Evolutionary conservation across 2,329 filamentous ascomycete genomes (phyloP).

Genomic region (Penicillium sp.): DNA sequence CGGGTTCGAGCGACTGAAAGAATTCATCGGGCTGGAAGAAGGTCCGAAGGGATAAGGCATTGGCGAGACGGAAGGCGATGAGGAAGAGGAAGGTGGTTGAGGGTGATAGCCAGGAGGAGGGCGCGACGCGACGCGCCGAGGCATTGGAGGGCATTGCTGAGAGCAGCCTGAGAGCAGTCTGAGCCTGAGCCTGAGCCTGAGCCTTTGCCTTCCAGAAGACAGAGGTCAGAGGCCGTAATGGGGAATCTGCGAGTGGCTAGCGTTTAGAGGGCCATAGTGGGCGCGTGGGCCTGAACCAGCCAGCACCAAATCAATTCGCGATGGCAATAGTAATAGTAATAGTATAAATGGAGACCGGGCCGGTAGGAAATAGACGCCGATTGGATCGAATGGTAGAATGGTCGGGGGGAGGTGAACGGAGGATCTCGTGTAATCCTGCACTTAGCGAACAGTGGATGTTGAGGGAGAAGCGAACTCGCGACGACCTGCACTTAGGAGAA

Average conservation of each 20-base stretch:
- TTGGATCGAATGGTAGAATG: constrained; percentile 2
- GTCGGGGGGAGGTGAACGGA: constrained; percentile 6
- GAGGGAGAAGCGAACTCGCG: constrained; percentile 20
- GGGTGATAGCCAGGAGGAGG: constrained; percentile 6
- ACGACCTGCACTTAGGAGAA: constrained; percentile 33
- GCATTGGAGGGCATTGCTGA: constrained; percentile 11
- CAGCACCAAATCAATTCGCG: neutral
- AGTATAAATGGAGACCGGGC: constrained; percentile 8
- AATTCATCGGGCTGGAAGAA: constrained; percentile 99
- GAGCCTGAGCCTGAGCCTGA: too few relatives aligned
- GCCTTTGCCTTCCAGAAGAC: too few relatives aligned
- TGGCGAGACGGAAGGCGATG: constrained; percentile 75
- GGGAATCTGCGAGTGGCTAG: constrained; percentile 1
- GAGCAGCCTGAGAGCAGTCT: too few relatives aligned
- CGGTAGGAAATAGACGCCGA: neutral
- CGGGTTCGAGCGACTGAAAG: constrained; percentile 93
- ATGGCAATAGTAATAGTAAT: too few relatives aligned
- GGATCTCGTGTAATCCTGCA: constrained; percentile 31
- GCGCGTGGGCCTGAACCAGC: constrained; percentile 4
- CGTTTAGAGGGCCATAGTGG: constrained; percentile 8
- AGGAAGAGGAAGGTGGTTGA: constrained; percentile 41
- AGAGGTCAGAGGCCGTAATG: neutral
- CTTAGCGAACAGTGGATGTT: constrained; percentile 29
- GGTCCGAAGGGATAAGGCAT: constrained; percentile 77
- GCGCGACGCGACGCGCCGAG: constrained; percentile 17